These are phyloP conservation scores for Paraconiothyrium sp. DNA, from an alignment of 2,329 filamentous ascomycete genomes.

Conservation along the genomic window DNA sequence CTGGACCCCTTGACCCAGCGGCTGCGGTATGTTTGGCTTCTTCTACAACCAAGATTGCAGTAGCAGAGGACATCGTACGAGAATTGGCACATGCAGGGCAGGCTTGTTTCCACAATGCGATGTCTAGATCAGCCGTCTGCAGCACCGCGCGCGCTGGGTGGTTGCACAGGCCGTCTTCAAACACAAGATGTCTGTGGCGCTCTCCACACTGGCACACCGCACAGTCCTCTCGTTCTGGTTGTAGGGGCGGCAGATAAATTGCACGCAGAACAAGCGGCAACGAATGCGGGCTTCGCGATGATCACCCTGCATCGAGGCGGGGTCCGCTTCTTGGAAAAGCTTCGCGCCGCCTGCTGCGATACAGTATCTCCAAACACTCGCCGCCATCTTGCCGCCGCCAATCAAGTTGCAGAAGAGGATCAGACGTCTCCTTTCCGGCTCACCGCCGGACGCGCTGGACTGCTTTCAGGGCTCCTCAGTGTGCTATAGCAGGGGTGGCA, in stretches of 20 bases:
- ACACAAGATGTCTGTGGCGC: conserved; percentile 28
- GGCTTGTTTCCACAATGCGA: conserved; percentile 32
- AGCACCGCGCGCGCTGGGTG: conserved; percentile 19
- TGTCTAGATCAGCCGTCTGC: conserved; percentile 31
- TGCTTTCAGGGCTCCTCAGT: background rate
- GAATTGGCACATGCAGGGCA: conserved; percentile 6
- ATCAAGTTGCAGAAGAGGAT: conserved; percentile 1
- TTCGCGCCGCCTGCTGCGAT: conserved; percentile 12
- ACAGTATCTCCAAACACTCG: conserved; percentile 15
- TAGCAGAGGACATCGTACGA: conserved; percentile 31
- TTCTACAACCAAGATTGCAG: background rate
- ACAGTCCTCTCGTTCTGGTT: conserved; percentile 20
- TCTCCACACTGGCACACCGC: no score
- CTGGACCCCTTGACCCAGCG: background rate
- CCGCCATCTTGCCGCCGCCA: conserved; percentile 17
- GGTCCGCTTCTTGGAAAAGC: conserved; percentile 22
- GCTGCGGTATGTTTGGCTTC: background rate
- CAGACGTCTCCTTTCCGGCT: conserved; percentile 17
- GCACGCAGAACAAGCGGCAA: background rate
- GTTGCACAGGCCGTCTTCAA: conserved; percentile 23
- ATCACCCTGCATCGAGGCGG: conserved; percentile 21
- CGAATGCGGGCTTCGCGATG: conserved; percentile 12
- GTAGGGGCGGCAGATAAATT: background rate
- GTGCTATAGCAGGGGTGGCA: conserved; percentile 16
- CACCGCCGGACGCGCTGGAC: conserved; percentile 25